Base-by-base conservation (phyloP, 1,139 yeast genomes). In the Zygoascus hellenicus region DNA sequence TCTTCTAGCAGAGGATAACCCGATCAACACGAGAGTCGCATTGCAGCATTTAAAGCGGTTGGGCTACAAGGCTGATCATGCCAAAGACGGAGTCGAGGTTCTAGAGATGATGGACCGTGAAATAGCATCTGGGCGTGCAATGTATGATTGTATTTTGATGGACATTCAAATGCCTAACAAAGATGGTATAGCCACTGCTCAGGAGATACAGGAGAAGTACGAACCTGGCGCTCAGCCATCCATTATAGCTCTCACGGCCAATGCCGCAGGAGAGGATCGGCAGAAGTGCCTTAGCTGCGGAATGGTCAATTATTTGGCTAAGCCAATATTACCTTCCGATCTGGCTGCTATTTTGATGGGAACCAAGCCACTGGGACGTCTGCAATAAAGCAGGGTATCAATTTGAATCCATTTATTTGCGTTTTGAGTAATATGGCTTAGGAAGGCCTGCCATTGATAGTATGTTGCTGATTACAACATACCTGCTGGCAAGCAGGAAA, bases 11-110 rank as follows among this genome's bases (percentile, higher is more conserved):
- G 96, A 88, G 60, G 96, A 88, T 60, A 88, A 88, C 57, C 71
- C 77, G 58, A 95, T 88, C 5, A 88, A 88, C 58, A 96, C 88
- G 63, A 94, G 88, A 63, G 96, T 88, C 29, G 84, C 86, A 55
- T 78, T 76, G 59, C 67, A 95, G 56, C 87, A 88, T 46, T 48
- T 83, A 54, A 83, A 80, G 59, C 83, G 83, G 58, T 83, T 83
- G 54, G 92, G 92, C 0, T 85, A 83, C 57, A 71, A 72, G 50
- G 85, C 83, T n/a, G 81, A 78, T 50, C 87, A 83, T 49, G 90
- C 83, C 11, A 84, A 81, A 52, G 85, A 83, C 62, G 92, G 94
- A 6, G 71, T 55, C 78, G 83, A 61, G 81, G 89, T 35, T 73
- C 74, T 61, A 77, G 79, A 58, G 79, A 83, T 11, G 72, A 79